phyloP scores from a whole-genome alignment of 2,329 filamentous ascomycete genomes.

The Lasiodiplodia sp. region DNA sequence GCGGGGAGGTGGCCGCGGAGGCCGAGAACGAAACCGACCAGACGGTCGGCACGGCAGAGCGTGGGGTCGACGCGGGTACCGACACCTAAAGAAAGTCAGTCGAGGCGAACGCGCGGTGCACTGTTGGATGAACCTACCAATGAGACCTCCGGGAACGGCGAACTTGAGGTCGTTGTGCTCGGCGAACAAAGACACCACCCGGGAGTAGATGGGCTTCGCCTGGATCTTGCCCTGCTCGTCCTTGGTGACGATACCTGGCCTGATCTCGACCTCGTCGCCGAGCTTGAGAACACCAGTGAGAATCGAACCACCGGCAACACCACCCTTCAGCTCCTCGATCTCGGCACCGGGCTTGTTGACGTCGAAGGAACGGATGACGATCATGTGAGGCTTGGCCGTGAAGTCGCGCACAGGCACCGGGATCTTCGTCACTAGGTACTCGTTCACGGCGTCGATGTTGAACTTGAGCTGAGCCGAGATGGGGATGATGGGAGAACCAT shows the following conservation, averaged over 20 bases:
- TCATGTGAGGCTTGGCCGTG: conserved; percentile 93
- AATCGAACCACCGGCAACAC: conserved; percentile 97
- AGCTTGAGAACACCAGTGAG: conserved; percentile 96
- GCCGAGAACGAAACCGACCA: conserved; percentile 96
- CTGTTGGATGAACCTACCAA: conserved; percentile 58
- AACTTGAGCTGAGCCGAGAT: conserved; percentile 98
- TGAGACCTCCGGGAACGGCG: conserved; percentile 94
- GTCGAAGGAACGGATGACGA: conserved; percentile 98
- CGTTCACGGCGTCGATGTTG: conserved; percentile 98
- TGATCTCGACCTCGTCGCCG: conserved; percentile 97
- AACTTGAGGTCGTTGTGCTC: conserved; percentile 99
- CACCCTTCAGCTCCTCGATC: conserved; percentile 97
- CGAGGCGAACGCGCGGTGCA: background rate
- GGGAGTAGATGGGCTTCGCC: conserved; percentile 96
- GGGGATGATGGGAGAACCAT: conserved; percentile 93
- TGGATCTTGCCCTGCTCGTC: conserved; percentile 93
- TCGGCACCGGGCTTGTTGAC: conserved; percentile 99
- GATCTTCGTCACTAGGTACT: conserved; percentile 93
- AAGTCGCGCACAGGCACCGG: conserved; percentile 93
- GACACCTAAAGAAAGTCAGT: conserved; percentile 64
- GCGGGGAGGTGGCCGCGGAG: conserved; percentile 91
- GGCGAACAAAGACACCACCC: conserved; percentile 93
- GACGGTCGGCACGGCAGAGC: conserved; percentile 96
- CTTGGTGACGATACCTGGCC: conserved; percentile 96
- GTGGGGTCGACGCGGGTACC: conserved; percentile 97